Percentiles rank a stretch among this genome's conserved stretches.
These are phyloP conservation scores for Mucuna pruriens DNA, from an alignment of 306 rosid species.

Conservation along the genomic window DNA sequence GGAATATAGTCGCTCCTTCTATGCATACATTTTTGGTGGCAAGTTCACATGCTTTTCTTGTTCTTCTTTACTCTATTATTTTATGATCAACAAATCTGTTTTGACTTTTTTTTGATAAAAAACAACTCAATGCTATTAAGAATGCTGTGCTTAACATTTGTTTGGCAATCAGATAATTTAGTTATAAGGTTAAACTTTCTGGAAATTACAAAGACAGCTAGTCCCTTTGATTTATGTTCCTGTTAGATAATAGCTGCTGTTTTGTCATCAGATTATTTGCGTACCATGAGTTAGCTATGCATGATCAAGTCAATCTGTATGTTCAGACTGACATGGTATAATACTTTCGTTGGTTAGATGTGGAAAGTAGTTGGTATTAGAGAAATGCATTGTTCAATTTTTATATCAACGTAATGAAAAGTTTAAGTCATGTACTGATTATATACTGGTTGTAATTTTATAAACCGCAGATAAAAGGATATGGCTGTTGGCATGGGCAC, in stretches of 20 bases:
- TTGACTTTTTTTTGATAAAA: neutral
- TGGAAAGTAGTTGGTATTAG: slow-evolving; percentile 19
- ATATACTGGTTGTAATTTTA: slow-evolving; percentile 33
- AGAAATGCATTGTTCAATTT: slow-evolving; percentile 22
- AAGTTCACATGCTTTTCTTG: slow-evolving; percentile 41
- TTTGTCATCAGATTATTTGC: neutral
- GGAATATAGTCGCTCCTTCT: slow-evolving; percentile 76
- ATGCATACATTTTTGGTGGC: slow-evolving; percentile 74
- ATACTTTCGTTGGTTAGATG: slow-evolving; percentile 11
- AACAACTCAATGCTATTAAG: slow-evolving; percentile 21
- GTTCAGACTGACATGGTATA: slow-evolving; percentile 14
- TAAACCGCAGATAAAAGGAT: slow-evolving; percentile 89
- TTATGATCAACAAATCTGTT: neutral
- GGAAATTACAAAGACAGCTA: slow-evolving; percentile 24
- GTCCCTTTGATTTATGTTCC: neutral
- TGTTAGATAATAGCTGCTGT: slow-evolving; percentile 10
- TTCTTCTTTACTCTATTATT: slow-evolving; percentile 26
- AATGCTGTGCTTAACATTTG: slow-evolving; percentile 18
- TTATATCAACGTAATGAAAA: slow-evolving; percentile 26
- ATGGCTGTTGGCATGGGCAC: slow-evolving; percentile 92
- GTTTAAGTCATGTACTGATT: slow-evolving; percentile 32
- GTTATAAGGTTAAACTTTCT: slow-evolving; percentile 2
- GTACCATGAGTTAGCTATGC: slow-evolving; percentile 9
- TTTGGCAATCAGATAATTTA: slow-evolving; percentile 14
- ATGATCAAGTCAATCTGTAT: slow-evolving; percentile 24